Conservation (phyloP, 805 yeast genomes). For the Yarrowia porcina region DNA sequence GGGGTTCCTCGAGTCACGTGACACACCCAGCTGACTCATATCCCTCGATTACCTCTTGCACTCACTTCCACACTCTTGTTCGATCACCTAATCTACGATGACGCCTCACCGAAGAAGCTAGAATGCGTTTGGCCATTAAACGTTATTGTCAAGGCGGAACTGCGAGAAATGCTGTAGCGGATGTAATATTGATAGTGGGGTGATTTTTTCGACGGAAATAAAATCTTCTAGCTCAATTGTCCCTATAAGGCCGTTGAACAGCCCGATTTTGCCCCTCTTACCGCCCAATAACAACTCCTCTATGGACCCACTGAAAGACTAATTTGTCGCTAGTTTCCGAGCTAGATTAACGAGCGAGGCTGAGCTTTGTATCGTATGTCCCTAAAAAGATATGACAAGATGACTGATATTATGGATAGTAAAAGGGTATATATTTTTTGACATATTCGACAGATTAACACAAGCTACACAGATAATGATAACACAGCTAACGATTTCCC, state of each 20-base stretch:
- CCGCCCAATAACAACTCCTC: neutral
- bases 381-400: neutral
- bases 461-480: neutral
- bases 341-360: constrained; percentile 10
- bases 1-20: neutral
- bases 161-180: neutral
- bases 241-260: neutral
- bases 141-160: neutral
- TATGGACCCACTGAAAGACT: neutral
- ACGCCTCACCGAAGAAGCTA: constrained; percentile 5
- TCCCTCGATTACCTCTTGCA: too few relatives aligned
- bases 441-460: neutral
- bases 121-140: neutral
- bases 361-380: neutral
- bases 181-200: neutral
- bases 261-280: neutral
- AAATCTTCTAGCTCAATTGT: neutral
- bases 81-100: neutral
- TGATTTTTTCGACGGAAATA: neutral
- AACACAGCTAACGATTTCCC: too few relatives aligned
- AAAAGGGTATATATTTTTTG: neutral
- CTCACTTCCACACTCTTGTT: neutral
- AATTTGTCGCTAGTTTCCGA: neutral
- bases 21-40: too few relatives aligned
- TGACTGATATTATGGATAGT: neutral